Base-by-base conservation (phyloP, 768 basidiomycete genomes). In the Mycena venus region DNA sequence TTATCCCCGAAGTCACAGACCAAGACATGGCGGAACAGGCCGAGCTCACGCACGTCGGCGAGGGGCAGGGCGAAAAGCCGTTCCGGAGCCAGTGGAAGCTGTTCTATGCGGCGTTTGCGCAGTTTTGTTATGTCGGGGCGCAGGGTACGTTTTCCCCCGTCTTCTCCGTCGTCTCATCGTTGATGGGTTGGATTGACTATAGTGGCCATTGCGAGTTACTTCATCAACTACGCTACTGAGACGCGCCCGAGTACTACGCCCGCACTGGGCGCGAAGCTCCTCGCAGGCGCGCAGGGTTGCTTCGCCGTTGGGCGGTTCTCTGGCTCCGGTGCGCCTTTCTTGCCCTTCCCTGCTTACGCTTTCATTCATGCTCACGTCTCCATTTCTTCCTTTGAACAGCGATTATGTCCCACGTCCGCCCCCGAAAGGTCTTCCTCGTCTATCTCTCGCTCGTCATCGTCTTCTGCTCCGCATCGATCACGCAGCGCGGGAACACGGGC, bases 1-100 rank as follows among this genome's bases (percentile, higher is more conserved):
- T 77, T 17, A 84, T 84, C 27, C 83, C 83, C 7, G 83, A 84
- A 72, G 83, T 84, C 38, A 84, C 56, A 82, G 83, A 84, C 66
- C 77, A 79, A 32, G 83, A 84, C 76, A 84, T 84, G 83, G 81
- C 78, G 12, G 77, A 82, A 36, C 83, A 84, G 73, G 82, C 82
- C 19, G 82, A 83, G 58, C 31, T 81, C 23, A 84, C 83, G 0
- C 83, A 84, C 63, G 80, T 78, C 36, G 80, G 77, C 12, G 78
- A 80, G 19, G 75, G 73, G 25, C 77, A 80, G 29, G 76, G 80
- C 29, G 79, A 81, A 0, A 77, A 80, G 42, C 75, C 80, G 12
- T 83, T 84, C 77, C 76, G 79, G 78, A 75, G 61, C 29, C 82
- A 83, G 64, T 81, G 75, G 27, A 79, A 79, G 19, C 69, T 84